These are phyloP conservation scores for Nakazawaea ishiwadae DNA, from an alignment of 805 yeast species.

Conservation along the genomic window DNA sequence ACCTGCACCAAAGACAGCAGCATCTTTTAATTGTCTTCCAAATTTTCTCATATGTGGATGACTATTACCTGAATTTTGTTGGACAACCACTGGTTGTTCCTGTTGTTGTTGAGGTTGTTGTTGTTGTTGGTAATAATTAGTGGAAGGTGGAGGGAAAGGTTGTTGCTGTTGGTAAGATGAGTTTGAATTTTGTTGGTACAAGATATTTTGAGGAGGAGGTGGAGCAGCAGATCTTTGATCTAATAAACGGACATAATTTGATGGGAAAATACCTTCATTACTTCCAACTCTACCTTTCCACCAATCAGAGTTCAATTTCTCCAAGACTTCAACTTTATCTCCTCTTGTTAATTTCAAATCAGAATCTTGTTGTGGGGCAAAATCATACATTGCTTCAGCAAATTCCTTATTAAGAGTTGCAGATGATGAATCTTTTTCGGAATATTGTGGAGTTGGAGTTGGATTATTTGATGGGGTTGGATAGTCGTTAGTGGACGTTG, in stretches of 20 bases:
- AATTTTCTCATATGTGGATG: constrained; percentile 47
- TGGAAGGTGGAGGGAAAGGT: constrained; percentile 50
- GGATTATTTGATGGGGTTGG: not conserved
- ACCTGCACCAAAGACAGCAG: constrained; percentile 97
- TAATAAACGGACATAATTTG: constrained; percentile 66
- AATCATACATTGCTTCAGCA: constrained; percentile 72
- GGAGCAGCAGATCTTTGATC: constrained; percentile 14
- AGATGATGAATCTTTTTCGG: not conserved
- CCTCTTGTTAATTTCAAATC: constrained; percentile 67
- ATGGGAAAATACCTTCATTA: constrained; percentile 79
- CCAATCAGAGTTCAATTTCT: constrained; percentile 83
- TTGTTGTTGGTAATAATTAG: constrained; percentile 37
- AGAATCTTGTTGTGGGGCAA: constrained; percentile 66
- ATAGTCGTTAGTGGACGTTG: not conserved
- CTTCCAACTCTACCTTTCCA: constrained; percentile 72
- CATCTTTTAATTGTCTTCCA: constrained; percentile 81
- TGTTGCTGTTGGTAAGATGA: constrained; percentile 19
- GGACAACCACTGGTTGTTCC: constrained; percentile 20
- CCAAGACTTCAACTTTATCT: constrained; percentile 63
- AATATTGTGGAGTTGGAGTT: not conserved
- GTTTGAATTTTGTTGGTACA: constrained; percentile 19
- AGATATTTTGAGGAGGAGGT: constrained; percentile 20
- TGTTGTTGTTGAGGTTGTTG: constrained; percentile 15
- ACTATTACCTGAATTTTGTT: constrained; percentile 27
- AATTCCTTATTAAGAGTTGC: constrained; percentile 24